Percentiles rank a stretch among this genome's conserved stretches.
Evolutionary conservation across 2,329 filamentous ascomycete genomes (phyloP).

Genomic region (Pseudocercospora musae): DNA sequence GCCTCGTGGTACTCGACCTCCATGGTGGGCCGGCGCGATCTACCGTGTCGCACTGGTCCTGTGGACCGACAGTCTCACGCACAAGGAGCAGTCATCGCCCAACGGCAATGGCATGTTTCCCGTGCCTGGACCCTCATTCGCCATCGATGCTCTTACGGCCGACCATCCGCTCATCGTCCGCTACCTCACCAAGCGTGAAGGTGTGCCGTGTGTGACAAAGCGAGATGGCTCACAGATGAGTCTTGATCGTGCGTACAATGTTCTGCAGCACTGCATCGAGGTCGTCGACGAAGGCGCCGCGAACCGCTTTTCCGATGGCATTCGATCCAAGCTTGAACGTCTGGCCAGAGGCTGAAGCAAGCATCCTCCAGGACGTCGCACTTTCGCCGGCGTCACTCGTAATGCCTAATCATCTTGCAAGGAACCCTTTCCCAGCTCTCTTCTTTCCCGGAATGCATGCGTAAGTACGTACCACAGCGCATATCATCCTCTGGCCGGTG

Average conservation of each 20-base stretch:
- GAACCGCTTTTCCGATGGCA: constrained; percentile 54
- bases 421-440: too few relatives aligned
- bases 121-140: constrained; percentile 43
- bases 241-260: constrained; percentile 48
- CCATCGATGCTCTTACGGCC: constrained; percentile 50
- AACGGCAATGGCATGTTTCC: constrained; percentile 38
- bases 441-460: too few relatives aligned
- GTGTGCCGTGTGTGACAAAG: constrained; percentile 51
- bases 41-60: constrained; percentile 64
- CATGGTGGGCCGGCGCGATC: constrained; percentile 68
- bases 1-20: constrained; percentile 58
- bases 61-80: constrained; percentile 59
- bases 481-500: too few relatives aligned
- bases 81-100: constrained; percentile 44
- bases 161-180: constrained; percentile 52
- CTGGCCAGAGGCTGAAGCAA: constrained; percentile 37
- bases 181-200: constrained; percentile 54
- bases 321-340: constrained; percentile 52
- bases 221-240: constrained; percentile 48
- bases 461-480: too few relatives aligned
- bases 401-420: not conserved
- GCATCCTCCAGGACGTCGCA: not conserved
- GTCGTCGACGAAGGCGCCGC: constrained; percentile 53
- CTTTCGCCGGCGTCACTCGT: not conserved
- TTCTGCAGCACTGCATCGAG: constrained; percentile 52